Conservation (phyloP, 345 rosid genomes). For the Cardamine chenopodiifolia region DNA sequence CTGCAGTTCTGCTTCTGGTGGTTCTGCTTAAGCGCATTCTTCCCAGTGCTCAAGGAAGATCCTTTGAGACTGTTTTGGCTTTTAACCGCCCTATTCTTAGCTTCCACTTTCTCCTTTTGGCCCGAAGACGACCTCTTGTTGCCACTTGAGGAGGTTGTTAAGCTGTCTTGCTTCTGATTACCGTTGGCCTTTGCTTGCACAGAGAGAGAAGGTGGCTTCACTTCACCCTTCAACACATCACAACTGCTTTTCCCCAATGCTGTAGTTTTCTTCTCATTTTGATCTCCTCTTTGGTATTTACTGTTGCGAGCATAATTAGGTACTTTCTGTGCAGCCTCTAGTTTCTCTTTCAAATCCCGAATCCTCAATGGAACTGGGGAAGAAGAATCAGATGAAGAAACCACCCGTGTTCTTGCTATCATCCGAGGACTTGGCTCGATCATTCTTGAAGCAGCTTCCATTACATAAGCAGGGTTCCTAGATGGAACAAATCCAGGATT, state of each 20-base stretch:
- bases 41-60: constrained; percentile 54
- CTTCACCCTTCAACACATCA: constrained; percentile 55
- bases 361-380: constrained; percentile 68
- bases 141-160: constrained; percentile 41
- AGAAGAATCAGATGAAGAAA: constrained; percentile 62
- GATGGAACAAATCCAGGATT: constrained; percentile 79
- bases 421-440: constrained; percentile 65
- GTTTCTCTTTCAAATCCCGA: constrained; percentile 64
- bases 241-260: constrained; percentile 54
- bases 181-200: constrained; percentile 84
- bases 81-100: constrained; percentile 57
- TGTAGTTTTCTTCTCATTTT: constrained; percentile 36
- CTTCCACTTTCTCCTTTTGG: constrained; percentile 57
- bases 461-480: constrained; percentile 82
- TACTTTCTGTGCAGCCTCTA: constrained; percentile 65
- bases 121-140: constrained; percentile 34
- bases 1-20: constrained; percentile 83
- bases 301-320: constrained; percentile 37
- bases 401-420: constrained; percentile 53
- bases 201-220: constrained; percentile 80
- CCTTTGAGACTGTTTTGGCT: constrained; percentile 61
- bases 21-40: constrained; percentile 77
- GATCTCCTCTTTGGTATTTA: constrained; percentile 42
- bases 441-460: constrained; percentile 96
- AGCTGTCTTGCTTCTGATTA: constrained; percentile 67